Base-by-base conservation (phyloP, 371 early-diverging fungal genomes). In the Apophysomyces ossiformis region DNA sequence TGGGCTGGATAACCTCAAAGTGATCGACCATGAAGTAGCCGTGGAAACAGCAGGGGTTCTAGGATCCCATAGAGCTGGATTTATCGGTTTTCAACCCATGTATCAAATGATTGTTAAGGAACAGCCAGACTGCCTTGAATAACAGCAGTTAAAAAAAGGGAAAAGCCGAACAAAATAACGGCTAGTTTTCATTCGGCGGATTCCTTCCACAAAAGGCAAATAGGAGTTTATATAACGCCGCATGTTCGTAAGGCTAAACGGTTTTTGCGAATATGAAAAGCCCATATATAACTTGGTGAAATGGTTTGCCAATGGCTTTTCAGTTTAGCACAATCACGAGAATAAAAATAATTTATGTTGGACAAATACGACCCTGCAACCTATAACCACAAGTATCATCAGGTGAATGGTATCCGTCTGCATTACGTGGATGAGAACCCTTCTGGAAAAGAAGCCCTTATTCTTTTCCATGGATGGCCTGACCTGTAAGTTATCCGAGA, bases 401-500 rank as follows among this genome's bases (percentile, higher is more conserved):
- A 60, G 21, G 74, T 82, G 1, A 84, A 84, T 60, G 83, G 82
- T 45, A 82, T 84, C 41, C 70, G 74, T 36, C 63, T 82, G 62
- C 84, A 92, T 61, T 92, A 89, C 61, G 85, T 92, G 35, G 93
- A 92, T 65, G 88, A 89, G 60, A 91, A 91, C 18, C 60, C 78
- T 7, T 67, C 75, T 43, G 71, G 79, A 0, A 70, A 77, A 0
- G 77, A 81, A 8, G 73, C 81, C 1, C 58, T 91, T 15, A 38
- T 92, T 15, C 80, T 89, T 21, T 46, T 84, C 46, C 93, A 92
- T 60, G 93, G 93, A 6, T 92, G 90, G 78, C 93, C 93, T 1
- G 93, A 92, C 54, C 76, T 82, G 75, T 78, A 78, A 68, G 72
- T 59, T 43, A 46, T 43, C 32, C 32, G n/a, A 26, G 32, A 2